Evolutionary conservation across 805 yeast genomes (phyloP).

Genomic region (Starmerella apis): DNA sequence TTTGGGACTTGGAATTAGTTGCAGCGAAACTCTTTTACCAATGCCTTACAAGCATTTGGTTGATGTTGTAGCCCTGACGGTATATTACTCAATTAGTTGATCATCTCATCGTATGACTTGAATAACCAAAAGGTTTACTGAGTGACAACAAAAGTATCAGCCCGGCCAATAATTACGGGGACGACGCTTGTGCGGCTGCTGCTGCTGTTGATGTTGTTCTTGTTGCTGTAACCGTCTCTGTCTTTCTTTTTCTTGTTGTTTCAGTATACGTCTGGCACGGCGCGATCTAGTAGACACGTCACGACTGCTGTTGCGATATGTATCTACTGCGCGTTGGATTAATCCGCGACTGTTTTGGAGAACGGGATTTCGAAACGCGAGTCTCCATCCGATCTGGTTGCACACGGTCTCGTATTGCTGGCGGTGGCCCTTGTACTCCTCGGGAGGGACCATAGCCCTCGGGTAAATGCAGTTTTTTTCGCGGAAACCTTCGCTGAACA

Average conservation of each 20-base stretch:
- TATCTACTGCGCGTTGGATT: conserved; percentile 44
- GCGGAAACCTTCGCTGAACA: conserved; percentile 31
- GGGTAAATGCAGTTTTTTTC: conserved; percentile 41
- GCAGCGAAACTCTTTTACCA: no score
- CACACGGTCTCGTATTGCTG: conserved; percentile 40
- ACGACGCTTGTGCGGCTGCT: neutral
- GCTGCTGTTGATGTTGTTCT: neutral
- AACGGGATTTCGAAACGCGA: conserved; percentile 37
- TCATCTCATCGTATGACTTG: neutral
- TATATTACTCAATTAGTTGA: neutral
- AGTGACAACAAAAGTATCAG: neutral
- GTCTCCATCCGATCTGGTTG: conserved; percentile 42
- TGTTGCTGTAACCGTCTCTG: neutral
- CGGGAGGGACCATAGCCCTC: conserved; percentile 37
- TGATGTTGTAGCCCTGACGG: no score
- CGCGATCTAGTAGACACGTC: conserved; percentile 37
- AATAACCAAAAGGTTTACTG: neutral
- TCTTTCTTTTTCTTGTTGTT: conserved; percentile 5
- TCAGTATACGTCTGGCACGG: conserved; percentile 34
- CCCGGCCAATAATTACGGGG: neutral
- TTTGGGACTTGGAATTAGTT: neutral
- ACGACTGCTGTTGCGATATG: conserved; percentile 41
- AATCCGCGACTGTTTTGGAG: conserved; percentile 39
- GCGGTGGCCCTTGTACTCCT: conserved; percentile 39
- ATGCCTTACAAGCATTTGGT: no score